These are phyloP conservation scores for Trichoderma aggressivum DNA, from an alignment of 2,329 filamentous ascomycete species.

Conservation along the genomic window DNA sequence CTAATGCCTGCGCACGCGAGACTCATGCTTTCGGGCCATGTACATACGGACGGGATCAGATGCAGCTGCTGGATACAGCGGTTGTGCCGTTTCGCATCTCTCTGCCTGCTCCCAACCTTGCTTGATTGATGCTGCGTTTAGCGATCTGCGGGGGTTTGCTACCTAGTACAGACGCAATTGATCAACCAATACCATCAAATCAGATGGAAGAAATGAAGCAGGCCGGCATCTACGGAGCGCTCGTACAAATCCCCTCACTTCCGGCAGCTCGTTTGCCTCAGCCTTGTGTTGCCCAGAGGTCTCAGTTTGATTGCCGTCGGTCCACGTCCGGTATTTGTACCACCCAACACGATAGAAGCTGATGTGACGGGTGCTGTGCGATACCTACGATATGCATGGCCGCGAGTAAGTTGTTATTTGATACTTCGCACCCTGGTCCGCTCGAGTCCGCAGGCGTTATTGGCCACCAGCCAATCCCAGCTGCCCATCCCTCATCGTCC, in stretches of 20 bases:
- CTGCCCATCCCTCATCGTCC: slow-evolving; percentile 5
- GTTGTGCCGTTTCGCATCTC: background rate
- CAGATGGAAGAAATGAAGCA: background rate
- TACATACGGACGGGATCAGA: background rate
- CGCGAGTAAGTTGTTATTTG: background rate
- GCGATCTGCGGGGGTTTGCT: background rate
- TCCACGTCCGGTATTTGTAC: background rate
- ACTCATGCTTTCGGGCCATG: background rate
- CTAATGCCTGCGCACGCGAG: background rate
- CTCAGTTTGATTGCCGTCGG: slow-evolving; percentile 1
- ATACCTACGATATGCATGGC: background rate
- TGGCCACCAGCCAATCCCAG: slow-evolving; percentile 1
- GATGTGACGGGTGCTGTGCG: background rate
- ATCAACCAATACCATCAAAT: background rate
- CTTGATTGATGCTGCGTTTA: background rate
- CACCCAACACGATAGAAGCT: background rate
- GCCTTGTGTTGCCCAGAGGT: background rate
- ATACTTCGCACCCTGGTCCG: background rate
- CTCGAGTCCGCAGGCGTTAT: background rate
- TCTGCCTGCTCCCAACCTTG: background rate
- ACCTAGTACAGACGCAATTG: background rate
- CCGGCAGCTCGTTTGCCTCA: background rate
- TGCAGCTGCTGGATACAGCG: too few relatives aligned
- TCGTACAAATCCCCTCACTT: background rate
- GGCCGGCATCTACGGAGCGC: background rate